These are phyloP conservation scores for Rhodomyrtus tomentosa DNA, from an alignment of 345 rosid genomes.

Conservation along the genomic window DNA sequence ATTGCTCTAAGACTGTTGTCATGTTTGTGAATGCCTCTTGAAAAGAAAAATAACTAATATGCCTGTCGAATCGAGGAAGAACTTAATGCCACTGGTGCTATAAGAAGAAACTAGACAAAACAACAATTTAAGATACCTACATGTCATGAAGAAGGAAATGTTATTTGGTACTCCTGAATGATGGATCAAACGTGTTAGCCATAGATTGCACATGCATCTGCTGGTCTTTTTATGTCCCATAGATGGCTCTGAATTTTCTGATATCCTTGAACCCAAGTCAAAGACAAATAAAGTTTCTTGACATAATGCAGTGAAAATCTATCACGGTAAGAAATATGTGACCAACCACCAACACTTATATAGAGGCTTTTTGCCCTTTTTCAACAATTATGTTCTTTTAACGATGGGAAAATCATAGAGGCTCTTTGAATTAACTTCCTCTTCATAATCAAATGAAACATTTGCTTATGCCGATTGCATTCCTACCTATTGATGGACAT, in stretches of 20 bases:
- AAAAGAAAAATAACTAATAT: not conserved
- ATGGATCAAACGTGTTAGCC: not conserved
- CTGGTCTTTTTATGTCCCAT: not conserved
- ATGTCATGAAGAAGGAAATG: not conserved
- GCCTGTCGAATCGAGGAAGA: not conserved
- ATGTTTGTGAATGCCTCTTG: not conserved
- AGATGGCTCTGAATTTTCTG: not conserved
- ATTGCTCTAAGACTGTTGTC: not conserved
- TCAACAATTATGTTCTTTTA: not conserved
- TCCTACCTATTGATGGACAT: not conserved
- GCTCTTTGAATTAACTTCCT: not conserved
- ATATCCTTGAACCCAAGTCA: not conserved
- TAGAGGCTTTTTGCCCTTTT: not conserved
- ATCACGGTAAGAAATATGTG: not conserved
- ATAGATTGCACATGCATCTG: not conserved
- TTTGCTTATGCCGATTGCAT: not conserved
- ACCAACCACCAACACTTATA: not conserved
- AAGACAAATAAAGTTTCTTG: not conserved
- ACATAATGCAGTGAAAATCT: not conserved
- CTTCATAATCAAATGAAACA: not conserved
- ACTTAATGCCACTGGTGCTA: not conserved
- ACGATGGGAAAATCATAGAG: not conserved
- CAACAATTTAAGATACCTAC: not conserved
- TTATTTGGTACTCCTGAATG: not conserved
- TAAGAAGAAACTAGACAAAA: not conserved